Base-by-base conservation (phyloP, 805 yeast species). In the Candida golubevii region DNA sequence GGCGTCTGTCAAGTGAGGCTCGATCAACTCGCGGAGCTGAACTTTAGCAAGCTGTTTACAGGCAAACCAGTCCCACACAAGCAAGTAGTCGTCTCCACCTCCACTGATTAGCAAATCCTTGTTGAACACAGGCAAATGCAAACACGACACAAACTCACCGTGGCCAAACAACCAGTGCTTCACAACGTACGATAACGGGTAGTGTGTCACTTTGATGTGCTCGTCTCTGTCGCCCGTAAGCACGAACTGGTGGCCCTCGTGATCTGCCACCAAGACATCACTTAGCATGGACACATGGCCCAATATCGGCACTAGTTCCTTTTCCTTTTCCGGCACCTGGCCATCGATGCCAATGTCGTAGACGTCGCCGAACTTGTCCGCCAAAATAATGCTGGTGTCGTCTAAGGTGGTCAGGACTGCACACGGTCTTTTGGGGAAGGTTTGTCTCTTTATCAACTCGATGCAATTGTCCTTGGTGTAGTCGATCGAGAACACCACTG, bases 201-300 rank as follows among this genome's bases (percentile, higher is more conserved):
- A 88, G 51, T 80, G 76, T 2, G 96, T 79, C 13, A 93, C 74
- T 61, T 95, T 78, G 50, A 93, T 85, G 63, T 95, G 99, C 65
- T 93, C 99, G 65, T 93, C 99, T 65, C 99, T 78, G 67, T 93
- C 99, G 33, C 90, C 81, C 1, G 95, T 82, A 44, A 91, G 72
- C 12, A 90, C 61, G 47, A 65, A 84, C 49, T 73, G 71, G 47
- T 77, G 75, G 8, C 72, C 76, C 7, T 56, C 39, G 32, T 59
- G 49, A 18, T 54, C 46, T 10, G 74, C 70, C 26, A 81, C 67
- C 27, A 73, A 58, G 2, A 90, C 75, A 50, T 82, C 88, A n/a
- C 95, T 85, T 48, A 93, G 75, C 97, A 93, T 88, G 3, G 97
- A 90, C 6, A 93, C 98, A 65, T 93, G 99, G 7, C 99, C 99